Evolutionary conservation across 1,139 yeast species (phyloP), one percentile per base, ranked within the genome.

Genomic region (Kurtzmaniella natalensis): DNA sequence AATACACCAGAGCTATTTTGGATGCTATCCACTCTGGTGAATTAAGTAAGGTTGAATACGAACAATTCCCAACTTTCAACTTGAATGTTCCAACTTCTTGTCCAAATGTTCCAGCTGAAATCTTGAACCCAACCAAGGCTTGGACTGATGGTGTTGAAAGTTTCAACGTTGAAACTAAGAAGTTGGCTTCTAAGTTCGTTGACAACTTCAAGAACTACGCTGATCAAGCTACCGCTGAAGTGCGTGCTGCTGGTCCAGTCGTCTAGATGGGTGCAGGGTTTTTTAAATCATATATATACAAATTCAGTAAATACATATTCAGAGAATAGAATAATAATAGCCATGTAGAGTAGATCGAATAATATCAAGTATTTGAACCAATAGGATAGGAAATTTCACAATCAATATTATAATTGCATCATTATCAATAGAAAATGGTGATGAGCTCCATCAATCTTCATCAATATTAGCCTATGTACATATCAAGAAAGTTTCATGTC

Each of bases 11-110:
- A 72, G 95, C 96, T 42, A 89, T 92, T 46, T 75, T 92, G 58
- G 96, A 92, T 61, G 81, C 96, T 35, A 89, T 92, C 55, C 97
- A 92, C 70, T 78, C 88, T 45, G 98, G 97, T 45, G 81, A 83
- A 53, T 76, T 92, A 53, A 78, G 77, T 47, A 69, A 85, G 53
- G 92, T 72, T 44, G 85, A 83, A 55, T 89, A 72, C 63, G 97
- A 89, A 69, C 70, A 70, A 35, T 81, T 85, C 70, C 94, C 89
- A 48, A 78, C 82, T 37, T 92, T 92, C 71, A 87, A 87, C 67
- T 76, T 92, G 66, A 76, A 76, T 55, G 79, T 92, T 47, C 98
- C 98, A 63, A 87, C 74, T 59, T 50, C 78, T 31, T 83, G 83
- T 51, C 81, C 87, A 19, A 78, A 77, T 52, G 97, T 92, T 41